Evolutionary conservation across 352 stramenopile species (phyloP), one percentile per base, ranked within the genome.

Genomic region (Pythium chondricola): DNA sequence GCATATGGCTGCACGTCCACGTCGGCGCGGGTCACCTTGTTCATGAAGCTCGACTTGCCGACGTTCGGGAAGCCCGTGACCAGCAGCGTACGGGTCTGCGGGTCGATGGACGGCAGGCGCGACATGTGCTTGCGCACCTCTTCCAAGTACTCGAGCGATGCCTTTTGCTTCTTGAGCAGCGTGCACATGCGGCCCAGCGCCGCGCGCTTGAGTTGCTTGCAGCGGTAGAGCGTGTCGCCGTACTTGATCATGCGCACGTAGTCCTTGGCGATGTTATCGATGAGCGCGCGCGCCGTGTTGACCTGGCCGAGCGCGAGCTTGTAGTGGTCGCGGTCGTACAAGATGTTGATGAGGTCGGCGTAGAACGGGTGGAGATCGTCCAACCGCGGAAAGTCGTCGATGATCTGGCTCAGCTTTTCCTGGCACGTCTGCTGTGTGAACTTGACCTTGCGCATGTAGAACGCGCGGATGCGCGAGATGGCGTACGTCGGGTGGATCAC

Each of bases 1-100:
- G 97, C 97, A 71, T 95, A 95, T 6, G 97, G 97, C 74, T 99
- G 97, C 33, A 99, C 97, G 56, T 99, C 97, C 25, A 99, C 97
- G 57, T 99, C 97, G 18, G 97, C 97, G 25, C 96, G 74, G 13
- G 97, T 99, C 37, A 99, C 97, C 75, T 99, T 99, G 86, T 99
- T 99, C 97, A 99, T 99, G 71, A 99, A 99, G 63, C 86, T 98
- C 22, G 88, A 98, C 76, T 99, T 99, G 47, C 97, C 97, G n/a
- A 99, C 97, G 65, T 99, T 99, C 21, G 97, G 97, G 65, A 97
- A 99, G 35, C 97, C 97, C 52, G 93, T 98, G 62, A 99, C 90
- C 14, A 99, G 77, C 40, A 99, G 69, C 26, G 97, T 99, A 37
- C 97, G 88, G 25, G 97, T 99, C 66, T 98, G 99, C 14, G 97